Evolutionary conservation across 2,329 filamentous ascomycete species (phyloP).

Genomic region (Aspergillus caelatus): DNA sequence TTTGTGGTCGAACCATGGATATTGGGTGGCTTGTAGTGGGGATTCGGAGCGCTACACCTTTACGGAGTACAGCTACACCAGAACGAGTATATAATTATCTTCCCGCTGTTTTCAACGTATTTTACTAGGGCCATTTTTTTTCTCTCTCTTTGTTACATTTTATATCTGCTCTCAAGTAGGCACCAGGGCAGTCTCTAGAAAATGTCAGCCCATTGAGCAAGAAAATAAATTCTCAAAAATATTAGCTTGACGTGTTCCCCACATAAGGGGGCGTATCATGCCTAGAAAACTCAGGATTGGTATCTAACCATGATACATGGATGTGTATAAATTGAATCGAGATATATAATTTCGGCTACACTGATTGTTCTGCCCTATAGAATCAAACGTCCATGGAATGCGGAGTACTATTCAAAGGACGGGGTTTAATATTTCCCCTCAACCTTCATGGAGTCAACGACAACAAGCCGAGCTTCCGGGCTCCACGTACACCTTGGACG

Average conservation of each 20-base stretch:
- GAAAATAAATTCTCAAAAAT: background rate
- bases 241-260: background rate
- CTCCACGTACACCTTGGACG: background rate
- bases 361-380: background rate
- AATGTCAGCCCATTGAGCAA: background rate
- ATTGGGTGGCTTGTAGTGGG: constrained; percentile 7
- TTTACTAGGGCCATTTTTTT: background rate
- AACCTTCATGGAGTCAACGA: background rate
- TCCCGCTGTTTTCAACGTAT: background rate
- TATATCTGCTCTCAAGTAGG: background rate
- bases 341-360: background rate
- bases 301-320: background rate
- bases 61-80: constrained; percentile 1
- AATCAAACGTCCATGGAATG: background rate
- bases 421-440: background rate
- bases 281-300: background rate
- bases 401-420: background rate
- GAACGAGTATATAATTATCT: background rate
- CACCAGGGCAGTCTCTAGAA: background rate
- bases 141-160: background rate
- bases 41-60: background rate
- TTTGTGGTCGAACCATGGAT: background rate
- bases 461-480: background rate
- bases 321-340: background rate
- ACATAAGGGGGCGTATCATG: background rate